Conservation (phyloP, 2,329 filamentous ascomycete species). For the Annulohypoxylon truncatum region DNA sequence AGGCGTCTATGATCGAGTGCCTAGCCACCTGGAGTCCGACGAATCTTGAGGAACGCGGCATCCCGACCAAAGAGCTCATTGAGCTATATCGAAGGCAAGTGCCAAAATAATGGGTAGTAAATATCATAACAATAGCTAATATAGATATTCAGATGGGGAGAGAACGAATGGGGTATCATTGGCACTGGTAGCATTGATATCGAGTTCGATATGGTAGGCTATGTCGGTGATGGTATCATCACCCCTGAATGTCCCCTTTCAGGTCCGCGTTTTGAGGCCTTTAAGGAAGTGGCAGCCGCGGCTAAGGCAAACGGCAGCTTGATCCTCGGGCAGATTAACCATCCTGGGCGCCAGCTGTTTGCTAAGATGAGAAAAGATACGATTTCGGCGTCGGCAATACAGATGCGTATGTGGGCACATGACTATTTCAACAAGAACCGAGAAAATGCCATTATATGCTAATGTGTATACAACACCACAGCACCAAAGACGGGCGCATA, state of each 20-base stretch:
- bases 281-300: conserved; percentile 65
- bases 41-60: conserved; percentile 60
- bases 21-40: conserved; percentile 70
- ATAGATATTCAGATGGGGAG: conserved; percentile 62
- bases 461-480: neutral
- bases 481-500: conserved; percentile 44
- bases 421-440: neutral
- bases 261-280: conserved; percentile 71
- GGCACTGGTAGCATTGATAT: conserved; percentile 74
- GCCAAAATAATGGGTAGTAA: conserved; percentile 36
- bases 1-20: conserved; percentile 74
- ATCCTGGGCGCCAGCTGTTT: conserved; percentile 68
- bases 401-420: conserved; percentile 42
- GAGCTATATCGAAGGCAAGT: conserved; percentile 61
- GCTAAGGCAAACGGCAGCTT: conserved; percentile 69
- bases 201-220: conserved; percentile 68
- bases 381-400: conserved; percentile 56
- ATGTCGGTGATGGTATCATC: conserved; percentile 68
- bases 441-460: neutral
- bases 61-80: conserved; percentile 55
- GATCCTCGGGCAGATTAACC: conserved; percentile 70
- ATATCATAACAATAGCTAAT: neutral
- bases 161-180: conserved; percentile 66
- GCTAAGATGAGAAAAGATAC: conserved; percentile 51
- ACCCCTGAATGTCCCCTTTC: conserved; percentile 61